Base-by-base conservation (phyloP, 1,284 basidiomycete genomes). In the Singerocomus inundabilis region DNA sequence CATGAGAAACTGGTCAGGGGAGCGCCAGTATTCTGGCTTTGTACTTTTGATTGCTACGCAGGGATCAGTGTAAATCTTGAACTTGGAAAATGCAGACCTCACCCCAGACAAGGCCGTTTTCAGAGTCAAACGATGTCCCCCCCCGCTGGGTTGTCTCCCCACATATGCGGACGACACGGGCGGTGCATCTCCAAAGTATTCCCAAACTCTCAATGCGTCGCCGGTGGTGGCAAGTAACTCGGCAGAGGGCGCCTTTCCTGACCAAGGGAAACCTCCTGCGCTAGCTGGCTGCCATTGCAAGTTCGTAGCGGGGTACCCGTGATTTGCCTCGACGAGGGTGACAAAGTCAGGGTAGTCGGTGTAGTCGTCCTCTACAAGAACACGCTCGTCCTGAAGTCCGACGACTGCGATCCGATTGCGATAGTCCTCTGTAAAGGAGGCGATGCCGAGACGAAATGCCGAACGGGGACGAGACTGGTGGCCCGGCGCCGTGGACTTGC, bases 1-100 rank as follows among this genome's bases (percentile, higher is more conserved):
- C 94, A 98, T 1, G 92, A 93, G 71, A 98, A 96, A 63, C 88
- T 93, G 13, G 94, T 98, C 54, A 98, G 73, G 2, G 95, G 95
- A 5, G 94, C 93, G 9, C 86, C 86, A 15, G 88, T 84, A 44
- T 83, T 81, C 62, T 91, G 84, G 61, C 80, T 87, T 63, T 91
- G 88, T 9, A 91, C 84, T 77, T 96, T 95, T 46, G 89, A 91
- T 83, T 95, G 83, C 83, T 85, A 63, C 28, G 47, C 33, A 48
- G 36, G 37, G 51, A 48, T 53, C 31, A 46, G 60, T 48, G 55
- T 33, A 48, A 15, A 47, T 12, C 31, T 54, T 38, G 48, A 42
- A 47, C 55, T 29, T 48, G 42, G 16, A 45, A 46, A 44, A 44
- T 45, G 34, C 40, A 12, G 3, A 79, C 88, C 64, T 72, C 21